phyloP scores from a whole-genome alignment of 768 basidiomycete species.

The Russula earlei region DNA sequence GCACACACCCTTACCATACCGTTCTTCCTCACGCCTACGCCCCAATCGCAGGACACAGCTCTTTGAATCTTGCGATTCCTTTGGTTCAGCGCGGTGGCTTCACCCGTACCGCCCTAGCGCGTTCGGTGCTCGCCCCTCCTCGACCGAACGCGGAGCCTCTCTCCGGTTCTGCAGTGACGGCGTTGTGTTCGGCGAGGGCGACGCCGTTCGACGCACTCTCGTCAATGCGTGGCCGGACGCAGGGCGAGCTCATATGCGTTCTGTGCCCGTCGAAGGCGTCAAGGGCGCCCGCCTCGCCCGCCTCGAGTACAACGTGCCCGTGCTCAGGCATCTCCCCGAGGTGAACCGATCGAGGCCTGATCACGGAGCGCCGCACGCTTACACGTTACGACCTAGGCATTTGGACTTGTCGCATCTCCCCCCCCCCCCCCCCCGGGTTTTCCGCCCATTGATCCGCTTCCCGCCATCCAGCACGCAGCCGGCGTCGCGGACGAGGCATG shows the following conservation, averaged over 20 bases:
- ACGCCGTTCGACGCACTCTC: conserved; percentile 52
- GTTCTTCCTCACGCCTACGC: not conserved
- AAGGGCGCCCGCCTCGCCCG: conserved; percentile 46
- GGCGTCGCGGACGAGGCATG: conserved; percentile 66
- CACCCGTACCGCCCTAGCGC: conserved; percentile 58
- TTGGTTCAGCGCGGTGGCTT: conserved; percentile 63
- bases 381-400: conserved; percentile 43
- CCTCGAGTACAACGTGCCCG: conserved; percentile 58
- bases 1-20: not conserved
- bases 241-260: conserved; percentile 44
- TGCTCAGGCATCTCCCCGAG: conserved; percentile 56
- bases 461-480: conserved; percentile 51
- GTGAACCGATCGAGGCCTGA: conserved; percentile 31
- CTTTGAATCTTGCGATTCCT: conserved; percentile 52
- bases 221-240: conserved; percentile 68
- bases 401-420: conserved; percentile 57
- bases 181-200: conserved; percentile 66
- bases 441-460: conserved; percentile 48
- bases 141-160: conserved; percentile 47
- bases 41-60: conserved; percentile 27
- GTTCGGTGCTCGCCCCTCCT: conserved; percentile 49
- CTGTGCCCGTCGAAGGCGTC: conserved; percentile 27
- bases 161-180: conserved; percentile 57
- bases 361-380: not conserved
- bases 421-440: conserved; percentile 37